These are phyloP conservation scores for Aspergillus transmontanensis DNA, from an alignment of 2,329 filamentous ascomycete species.

Conservation along the genomic window DNA sequence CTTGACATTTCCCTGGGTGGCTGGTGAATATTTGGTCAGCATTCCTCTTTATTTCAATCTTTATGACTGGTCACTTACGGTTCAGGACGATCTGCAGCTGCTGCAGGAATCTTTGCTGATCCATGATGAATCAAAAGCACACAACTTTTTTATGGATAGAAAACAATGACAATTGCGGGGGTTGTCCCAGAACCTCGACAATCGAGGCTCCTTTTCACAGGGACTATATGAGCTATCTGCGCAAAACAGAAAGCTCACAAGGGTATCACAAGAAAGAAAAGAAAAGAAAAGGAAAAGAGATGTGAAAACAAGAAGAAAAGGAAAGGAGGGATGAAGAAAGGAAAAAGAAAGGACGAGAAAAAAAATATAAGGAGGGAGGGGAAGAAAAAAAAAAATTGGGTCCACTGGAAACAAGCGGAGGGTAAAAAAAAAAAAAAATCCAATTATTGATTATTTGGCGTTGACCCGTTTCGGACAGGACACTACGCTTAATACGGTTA, in stretches of 20 bases:
- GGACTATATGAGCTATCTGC: conserved; percentile 33
- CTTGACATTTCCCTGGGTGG: conserved; percentile 87
- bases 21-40: conserved; percentile 50
- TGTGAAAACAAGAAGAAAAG: conserved; percentile 21
- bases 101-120: conserved; percentile 80
- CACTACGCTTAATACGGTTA: neutral
- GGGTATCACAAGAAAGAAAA: conserved; percentile 35
- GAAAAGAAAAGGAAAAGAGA: conserved; percentile 26
- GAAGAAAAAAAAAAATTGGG: neutral
- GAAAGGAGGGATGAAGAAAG: conserved; percentile 20
- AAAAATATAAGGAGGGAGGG: conserved; percentile 12
- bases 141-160: conserved; percentile 1
- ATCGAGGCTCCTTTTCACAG: conserved; percentile 18
- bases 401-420: neutral
- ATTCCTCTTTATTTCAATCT: neutral
- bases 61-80: conserved; percentile 61
- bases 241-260: conserved; percentile 32
- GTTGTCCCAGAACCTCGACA: conserved; percentile 21
- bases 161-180: conserved; percentile 13
- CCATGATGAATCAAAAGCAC: conserved; percentile 57
- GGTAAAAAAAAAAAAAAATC: neutral
- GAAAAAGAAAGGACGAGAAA: conserved; percentile 8
- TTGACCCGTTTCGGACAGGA: neutral
- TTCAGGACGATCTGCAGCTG: conserved; percentile 86
- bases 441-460: neutral